Conservation (phyloP, 164 flowering plant genomes). For the Stephania japonica region DNA sequence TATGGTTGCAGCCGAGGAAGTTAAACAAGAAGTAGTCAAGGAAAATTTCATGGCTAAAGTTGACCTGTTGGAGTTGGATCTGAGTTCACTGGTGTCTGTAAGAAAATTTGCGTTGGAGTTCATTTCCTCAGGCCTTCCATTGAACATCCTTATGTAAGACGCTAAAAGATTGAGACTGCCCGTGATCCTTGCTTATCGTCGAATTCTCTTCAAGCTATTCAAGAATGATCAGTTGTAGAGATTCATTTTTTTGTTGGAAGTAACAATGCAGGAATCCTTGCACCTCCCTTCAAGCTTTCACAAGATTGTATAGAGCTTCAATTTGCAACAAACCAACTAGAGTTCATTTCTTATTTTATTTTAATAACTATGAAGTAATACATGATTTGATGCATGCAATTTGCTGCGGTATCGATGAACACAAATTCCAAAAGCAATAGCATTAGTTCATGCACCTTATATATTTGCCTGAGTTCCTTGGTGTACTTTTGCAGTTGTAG, state of each 20-base stretch:
- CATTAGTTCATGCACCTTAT: no score
- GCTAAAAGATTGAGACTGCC: not conserved
- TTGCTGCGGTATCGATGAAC: no score
- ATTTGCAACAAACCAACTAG: conserved; percentile 81
- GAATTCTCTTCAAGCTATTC: no score
- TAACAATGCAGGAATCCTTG: conserved; percentile 77
- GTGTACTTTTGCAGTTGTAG: no score
- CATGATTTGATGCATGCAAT: no score
- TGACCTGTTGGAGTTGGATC: conserved; percentile 76
- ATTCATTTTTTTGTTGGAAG: conserved; percentile 25
- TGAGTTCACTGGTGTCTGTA: conserved; percentile 59
- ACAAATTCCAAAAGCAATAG: no score
- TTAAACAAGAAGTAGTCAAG: conserved; percentile 46
- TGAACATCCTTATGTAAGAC: conserved; percentile 70
- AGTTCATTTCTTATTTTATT: no score
- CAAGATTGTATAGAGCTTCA: conserved; percentile 61
- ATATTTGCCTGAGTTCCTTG: no score
- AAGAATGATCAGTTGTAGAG: not conserved
- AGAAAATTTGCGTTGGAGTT: conserved; percentile 58
- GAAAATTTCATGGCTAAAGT: conserved; percentile 52
- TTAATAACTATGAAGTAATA: no score
- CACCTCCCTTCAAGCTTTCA: conserved; percentile 53
- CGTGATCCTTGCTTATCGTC: no score
- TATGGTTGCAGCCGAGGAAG: conserved; percentile 37
- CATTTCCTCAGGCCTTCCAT: conserved; percentile 41